Base-by-base conservation (phyloP, 352 stramenopile species). In the Peronospora belbahrii region DNA sequence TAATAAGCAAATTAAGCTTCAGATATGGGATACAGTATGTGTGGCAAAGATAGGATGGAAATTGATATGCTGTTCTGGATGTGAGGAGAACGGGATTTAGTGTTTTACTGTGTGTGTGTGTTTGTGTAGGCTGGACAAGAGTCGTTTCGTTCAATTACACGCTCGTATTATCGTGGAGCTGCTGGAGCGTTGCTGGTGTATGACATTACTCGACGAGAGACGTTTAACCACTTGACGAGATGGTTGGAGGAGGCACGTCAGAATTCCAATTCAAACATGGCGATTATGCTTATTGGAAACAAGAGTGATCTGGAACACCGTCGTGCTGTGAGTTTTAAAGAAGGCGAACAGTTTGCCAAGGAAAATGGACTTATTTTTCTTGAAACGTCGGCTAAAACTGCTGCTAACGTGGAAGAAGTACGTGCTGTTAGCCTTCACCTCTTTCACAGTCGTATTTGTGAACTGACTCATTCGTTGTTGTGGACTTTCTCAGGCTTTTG, bases 351-450 rank as follows among this genome's bases (percentile, higher is more conserved):
- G 56, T 99, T 99, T 77, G 97, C 97, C 8, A 94, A 98, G 62
- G 94, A 98, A 56, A 97, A 99, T 69, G 96, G 96, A 0, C 74
- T 99, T n/a, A 97, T 99, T 48, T 99, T 99, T 76, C 73, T 99
- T 39, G 97, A 99, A 72, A 99, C 97, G 3, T 98, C 88, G 38
- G 97, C 97, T 11, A 99, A 99, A 77, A 99, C 96, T 3, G 94
- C 95, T 3, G 91, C 90, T 35, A 99, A 99, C 65, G 97, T 99
- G 4, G 96, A 99, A 75, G 81, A 97, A 50, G 93, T 96, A 59
- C 80, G 92, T 75, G n/a, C n/a, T n/a, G n/a, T n/a, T n/a, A n/a
- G n/a, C n/a, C n/a, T n/a, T n/a, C n/a, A n/a, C n/a, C n/a, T n/a
- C n/a, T n/a, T n/a, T n/a, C n/a, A n/a, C n/a, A n/a, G n/a, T n/a